Evolutionary conservation across 768 basidiomycete genomes (phyloP).

Genomic region (Lactifluus rugatus): DNA sequence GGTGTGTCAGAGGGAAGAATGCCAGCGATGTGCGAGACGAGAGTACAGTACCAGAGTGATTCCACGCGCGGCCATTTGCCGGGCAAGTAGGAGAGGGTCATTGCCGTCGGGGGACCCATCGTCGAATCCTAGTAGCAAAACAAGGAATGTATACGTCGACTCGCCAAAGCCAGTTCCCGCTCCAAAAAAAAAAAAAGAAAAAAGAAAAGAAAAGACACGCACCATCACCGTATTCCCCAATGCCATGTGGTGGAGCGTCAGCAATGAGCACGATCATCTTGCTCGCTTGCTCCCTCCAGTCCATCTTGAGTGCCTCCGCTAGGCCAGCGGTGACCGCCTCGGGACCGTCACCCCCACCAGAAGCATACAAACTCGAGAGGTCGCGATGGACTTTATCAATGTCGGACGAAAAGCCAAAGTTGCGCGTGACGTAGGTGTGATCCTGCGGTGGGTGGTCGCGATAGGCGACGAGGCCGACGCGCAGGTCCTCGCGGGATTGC

Average conservation of each 20-base stretch:
- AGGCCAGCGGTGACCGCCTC: conserved; percentile 95
- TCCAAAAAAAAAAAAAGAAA: not conserved
- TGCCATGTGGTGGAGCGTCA: conserved; percentile 95
- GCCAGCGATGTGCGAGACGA: conserved; percentile 22
- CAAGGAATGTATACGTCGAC: conserved; percentile 14
- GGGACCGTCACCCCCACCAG: conserved; percentile 89
- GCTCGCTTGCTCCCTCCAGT: conserved; percentile 80
- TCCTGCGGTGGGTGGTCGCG: conserved; percentile 97
- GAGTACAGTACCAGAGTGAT: conserved; percentile 62
- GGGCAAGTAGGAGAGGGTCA: conserved; percentile 79
- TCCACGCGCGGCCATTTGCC: conserved; percentile 83
- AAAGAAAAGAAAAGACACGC: conserved; percentile 20
- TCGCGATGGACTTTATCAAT: conserved; percentile 79
- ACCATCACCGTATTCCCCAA: conserved; percentile 97
- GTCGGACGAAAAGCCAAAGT: conserved; percentile 90
- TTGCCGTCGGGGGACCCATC: conserved; percentile 90
- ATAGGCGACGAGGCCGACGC: conserved; percentile 89
- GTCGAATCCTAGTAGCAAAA: conserved; percentile 58
- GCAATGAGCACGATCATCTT: conserved; percentile 97
- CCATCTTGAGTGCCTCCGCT: conserved; percentile 77
- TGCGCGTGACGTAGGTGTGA: conserved; percentile 87
- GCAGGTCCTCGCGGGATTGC: conserved; percentile 76
- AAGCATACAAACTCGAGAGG: conserved; percentile 76
- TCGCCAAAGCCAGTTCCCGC: not conserved
- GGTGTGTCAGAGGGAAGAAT: conserved; percentile 8